Percentiles rank a stretch among this genome's conserved stretches.
Conservation (phyloP, 768 basidiomycete genomes). For the Tricholoma sp. region DNA sequence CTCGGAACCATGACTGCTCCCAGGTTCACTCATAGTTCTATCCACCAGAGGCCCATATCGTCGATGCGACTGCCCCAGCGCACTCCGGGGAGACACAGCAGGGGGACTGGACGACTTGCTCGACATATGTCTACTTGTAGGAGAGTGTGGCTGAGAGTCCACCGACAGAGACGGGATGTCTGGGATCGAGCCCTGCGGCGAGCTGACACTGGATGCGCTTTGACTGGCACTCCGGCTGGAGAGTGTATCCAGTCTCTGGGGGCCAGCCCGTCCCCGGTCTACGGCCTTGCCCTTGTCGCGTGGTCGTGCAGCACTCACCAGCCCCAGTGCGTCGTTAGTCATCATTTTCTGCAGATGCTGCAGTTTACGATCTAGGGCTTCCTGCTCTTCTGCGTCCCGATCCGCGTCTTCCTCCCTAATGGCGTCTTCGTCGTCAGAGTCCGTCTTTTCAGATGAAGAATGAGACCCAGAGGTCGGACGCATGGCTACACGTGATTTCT, state of each 20-base stretch:
- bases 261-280: conserved; percentile 40
- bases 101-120: conserved; percentile 62
- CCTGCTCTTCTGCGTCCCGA: conserved; percentile 60
- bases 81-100: conserved; percentile 49
- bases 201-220: conserved; percentile 69
- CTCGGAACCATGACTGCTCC: conserved; percentile 64
- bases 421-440: conserved; percentile 59
- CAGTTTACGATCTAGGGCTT: conserved; percentile 61
- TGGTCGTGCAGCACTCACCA: conserved; percentile 44
- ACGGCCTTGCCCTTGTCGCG: conserved; percentile 36
- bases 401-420: conserved; percentile 68
- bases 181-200: conserved; percentile 74
- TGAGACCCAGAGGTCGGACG: conserved; percentile 38
- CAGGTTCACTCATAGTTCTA: conserved; percentile 44
- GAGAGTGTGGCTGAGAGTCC: conserved; percentile 50
- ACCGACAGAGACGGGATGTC: conserved; percentile 73
- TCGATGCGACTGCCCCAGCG: conserved; percentile 43
- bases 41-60: conserved; percentile 41
- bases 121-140: conserved; percentile 46
- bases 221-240: conserved; percentile 58
- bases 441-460: conserved; percentile 46
- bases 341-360: conserved; percentile 66
- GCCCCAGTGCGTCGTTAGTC: conserved; percentile 66
- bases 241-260: conserved; percentile 35
- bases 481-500: conserved; percentile 31